phyloP scores from a whole-genome alignment of 805 yeast genomes.

The Wickerhamiella sergipiensis region DNA sequence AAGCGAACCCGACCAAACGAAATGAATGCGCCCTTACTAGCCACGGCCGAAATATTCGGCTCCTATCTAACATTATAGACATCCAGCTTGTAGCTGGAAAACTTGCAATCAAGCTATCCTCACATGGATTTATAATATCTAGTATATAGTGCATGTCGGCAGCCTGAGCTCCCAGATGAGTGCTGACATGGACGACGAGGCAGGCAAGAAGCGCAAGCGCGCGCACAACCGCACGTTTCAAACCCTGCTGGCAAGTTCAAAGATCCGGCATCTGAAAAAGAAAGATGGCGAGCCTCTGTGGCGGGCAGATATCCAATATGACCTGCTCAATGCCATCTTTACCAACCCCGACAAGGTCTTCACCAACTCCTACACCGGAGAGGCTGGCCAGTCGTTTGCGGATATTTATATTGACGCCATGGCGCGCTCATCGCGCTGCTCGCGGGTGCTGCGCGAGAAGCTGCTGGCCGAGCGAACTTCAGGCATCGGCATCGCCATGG shows the following conservation, averaged over 20 bases:
- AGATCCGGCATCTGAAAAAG: conserved; percentile 47
- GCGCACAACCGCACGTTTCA: conserved; percentile 16
- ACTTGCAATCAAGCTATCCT: too few species aligned
- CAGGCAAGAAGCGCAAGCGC: conserved; percentile 7
- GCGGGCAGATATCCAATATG: conserved; percentile 78
- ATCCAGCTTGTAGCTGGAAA: too few species aligned
- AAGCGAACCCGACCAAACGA: background rate
- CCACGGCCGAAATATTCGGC: too few species aligned
- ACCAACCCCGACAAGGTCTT: conserved; percentile 52
- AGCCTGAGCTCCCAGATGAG: too few species aligned
- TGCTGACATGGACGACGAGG: background rate
- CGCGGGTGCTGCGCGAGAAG: conserved; percentile 70
- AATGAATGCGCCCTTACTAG: too few species aligned
- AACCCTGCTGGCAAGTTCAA: conserved; percentile 20
- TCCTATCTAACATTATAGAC: too few species aligned
- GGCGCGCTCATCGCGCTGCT: conserved; percentile 70
- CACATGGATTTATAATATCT: too few species aligned
- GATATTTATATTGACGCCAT: conserved; percentile 72
- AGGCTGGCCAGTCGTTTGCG: conserved; percentile 54
- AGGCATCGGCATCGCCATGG: conserved; percentile 54
- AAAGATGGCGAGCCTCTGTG: conserved; percentile 86
- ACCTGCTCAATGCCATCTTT: conserved; percentile 53
- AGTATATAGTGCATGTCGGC: too few species aligned
- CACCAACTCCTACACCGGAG: conserved; percentile 29
- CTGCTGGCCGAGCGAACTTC: conserved; percentile 52